Evolutionary conservation across 495 filamentous ascomycete species (phyloP).

Genomic region (Penicillium fimorum): DNA sequence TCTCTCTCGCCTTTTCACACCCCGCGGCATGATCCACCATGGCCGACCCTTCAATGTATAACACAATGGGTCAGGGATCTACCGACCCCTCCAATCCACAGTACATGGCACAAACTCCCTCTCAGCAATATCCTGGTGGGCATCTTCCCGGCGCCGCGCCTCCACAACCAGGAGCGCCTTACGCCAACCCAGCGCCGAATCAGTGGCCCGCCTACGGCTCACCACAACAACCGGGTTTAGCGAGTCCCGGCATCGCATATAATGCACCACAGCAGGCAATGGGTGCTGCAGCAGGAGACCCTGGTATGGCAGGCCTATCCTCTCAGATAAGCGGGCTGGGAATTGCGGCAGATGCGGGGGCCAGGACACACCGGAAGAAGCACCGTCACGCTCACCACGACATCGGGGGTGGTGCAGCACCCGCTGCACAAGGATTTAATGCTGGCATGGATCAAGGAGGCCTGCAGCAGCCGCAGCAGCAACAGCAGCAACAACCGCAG

Average conservation of each 20-base stretch:
- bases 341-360: slow-evolving; percentile 62
- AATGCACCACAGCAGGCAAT: slow-evolving; percentile 34
- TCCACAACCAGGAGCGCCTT: slow-evolving; percentile 57
- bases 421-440: slow-evolving; percentile 61
- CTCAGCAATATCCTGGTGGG: slow-evolving; percentile 35
- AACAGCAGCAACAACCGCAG: slow-evolving; percentile 49
- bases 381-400: slow-evolving; percentile 89
- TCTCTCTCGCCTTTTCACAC: slow-evolving; percentile 6
- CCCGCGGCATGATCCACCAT: slow-evolving; percentile 46
- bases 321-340: slow-evolving; percentile 86
- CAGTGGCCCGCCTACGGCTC: slow-evolving; percentile 49
- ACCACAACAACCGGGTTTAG: slow-evolving; percentile 30
- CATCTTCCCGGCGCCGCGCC: slow-evolving; percentile 53
- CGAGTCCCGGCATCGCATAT: slow-evolving; percentile 33
- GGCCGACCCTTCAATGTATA: slow-evolving; percentile 77
- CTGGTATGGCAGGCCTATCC: slow-evolving; percentile 59
- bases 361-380: slow-evolving; percentile 78
- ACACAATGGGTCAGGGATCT: slow-evolving; percentile 61
- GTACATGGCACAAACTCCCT: slow-evolving; percentile 53
- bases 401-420: slow-evolving; percentile 59
- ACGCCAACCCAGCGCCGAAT: slow-evolving; percentile 37
- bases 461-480: slow-evolving; percentile 42
- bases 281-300: slow-evolving; percentile 32
- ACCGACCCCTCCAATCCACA: slow-evolving; percentile 60
- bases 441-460: slow-evolving; percentile 55